phyloP scores from a whole-genome alignment of 2,329 filamentous ascomycete species.

The Mycocentrospora acerina region DNA sequence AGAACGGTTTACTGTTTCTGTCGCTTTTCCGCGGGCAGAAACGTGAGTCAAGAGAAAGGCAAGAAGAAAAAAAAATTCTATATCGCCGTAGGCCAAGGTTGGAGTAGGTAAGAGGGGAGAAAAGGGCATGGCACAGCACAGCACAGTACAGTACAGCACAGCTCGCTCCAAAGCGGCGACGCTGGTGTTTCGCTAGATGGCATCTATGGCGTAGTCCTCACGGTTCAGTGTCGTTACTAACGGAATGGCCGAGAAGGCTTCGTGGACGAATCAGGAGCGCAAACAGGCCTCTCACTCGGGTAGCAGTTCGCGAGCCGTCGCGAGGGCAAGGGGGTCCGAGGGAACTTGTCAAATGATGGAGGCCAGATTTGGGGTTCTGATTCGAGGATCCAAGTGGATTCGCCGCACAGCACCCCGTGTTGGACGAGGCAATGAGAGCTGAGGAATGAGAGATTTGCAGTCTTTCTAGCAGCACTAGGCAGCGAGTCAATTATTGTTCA shows the following conservation, averaged over 20 bases:
- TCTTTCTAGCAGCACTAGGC: conserved; percentile 7
- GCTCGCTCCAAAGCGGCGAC: conserved; percentile 10
- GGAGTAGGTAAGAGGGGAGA: too few species aligned
- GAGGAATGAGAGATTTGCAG: conserved; percentile 13
- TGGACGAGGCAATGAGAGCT: conserved; percentile 25
- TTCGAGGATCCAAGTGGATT: conserved; percentile 27
- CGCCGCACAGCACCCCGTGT: conserved; percentile 20
- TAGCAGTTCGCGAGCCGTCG: conserved; percentile 16
- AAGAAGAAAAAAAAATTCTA: too few species aligned
- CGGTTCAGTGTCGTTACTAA: conserved; percentile 25
- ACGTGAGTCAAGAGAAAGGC: too few species aligned
- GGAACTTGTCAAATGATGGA: conserved; percentile 26
- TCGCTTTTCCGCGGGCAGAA: too few species aligned
- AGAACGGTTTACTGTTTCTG: too few species aligned
- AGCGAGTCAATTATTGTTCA: conserved; percentile 26
- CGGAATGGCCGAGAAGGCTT: conserved; percentile 20
- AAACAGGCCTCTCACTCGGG: conserved; percentile 18
- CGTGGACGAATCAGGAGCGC: conserved; percentile 24
- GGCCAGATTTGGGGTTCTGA: conserved; percentile 28
- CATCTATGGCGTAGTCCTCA: background rate
- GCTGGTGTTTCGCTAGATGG: conserved; percentile 23
- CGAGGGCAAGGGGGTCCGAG: conserved; percentile 29
- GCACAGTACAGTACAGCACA: too few species aligned
- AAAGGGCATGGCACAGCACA: too few species aligned
- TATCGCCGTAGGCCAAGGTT: too few species aligned